Base-by-base conservation (phyloP, 208 protist species). In the Crithidia fasciculata region DNA sequence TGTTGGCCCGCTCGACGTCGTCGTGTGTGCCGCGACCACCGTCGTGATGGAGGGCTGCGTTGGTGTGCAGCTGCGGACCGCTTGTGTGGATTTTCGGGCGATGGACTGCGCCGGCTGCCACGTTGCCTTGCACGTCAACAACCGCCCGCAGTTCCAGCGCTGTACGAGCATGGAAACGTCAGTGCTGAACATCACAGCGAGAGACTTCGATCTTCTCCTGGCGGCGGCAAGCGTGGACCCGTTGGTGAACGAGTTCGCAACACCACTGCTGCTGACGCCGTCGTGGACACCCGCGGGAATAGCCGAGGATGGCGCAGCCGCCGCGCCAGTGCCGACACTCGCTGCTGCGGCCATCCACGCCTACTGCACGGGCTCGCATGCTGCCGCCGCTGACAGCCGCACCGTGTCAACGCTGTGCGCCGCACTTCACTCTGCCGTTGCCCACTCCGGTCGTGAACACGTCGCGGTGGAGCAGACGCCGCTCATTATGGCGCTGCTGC, bases 111-210 rank as follows among this genome's bases (percentile, higher is more conserved):
- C 75, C 5, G 69, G 78, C 39, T 95, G 89, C 74, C 88, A 93
- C 67, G 52, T 86, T 37, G 88, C 92, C 8, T 80, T 93, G n/a
- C 87, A 94, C 69, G 84, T 90, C 5, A 95, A 95, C 69, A 80
- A 76, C 15, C 60, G 37, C 0, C 92, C 92, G 18, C 69, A 53
- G 50, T 93, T 87, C 67, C 66, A 81, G 44, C 73, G 73, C 16
- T 94, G 92, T 67, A 65, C 68, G 6, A 63, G 60, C 28, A 86
- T 96, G 77, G 68, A 82, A 36, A 75, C 82, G 8, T 95, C 90
- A 4, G 77, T 85, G 39, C 74, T 92, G 15, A 95, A 93, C 80
- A 84, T 95, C 19, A 86, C 85, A 4, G 73, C 80, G 6, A 54
- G 63, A 5, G 65, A 77, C 50, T 79, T 80, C 57, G 88, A 94